These are phyloP conservation scores for Coccomyxa subellipsoidea DNA, from an alignment of 163 green algal species.

Conservation along the genomic window DNA sequence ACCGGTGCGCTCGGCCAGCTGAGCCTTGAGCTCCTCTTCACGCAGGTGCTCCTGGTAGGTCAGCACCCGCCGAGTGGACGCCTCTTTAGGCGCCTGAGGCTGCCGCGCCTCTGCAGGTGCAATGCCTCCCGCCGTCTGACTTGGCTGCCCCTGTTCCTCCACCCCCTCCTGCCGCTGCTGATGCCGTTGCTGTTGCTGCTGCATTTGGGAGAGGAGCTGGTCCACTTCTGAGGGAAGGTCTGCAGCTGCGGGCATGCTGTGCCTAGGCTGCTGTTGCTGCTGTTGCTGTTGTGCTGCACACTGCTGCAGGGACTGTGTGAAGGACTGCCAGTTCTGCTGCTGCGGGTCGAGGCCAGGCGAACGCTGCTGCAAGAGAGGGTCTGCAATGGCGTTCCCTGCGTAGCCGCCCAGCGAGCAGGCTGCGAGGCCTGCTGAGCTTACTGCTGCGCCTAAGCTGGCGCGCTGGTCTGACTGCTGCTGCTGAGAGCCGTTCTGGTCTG, in stretches of 20 bases:
- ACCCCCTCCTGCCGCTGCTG: not conserved
- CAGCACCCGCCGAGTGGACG: not conserved
- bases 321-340: conserved; percentile 14
- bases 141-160: not conserved
- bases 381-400: not conserved
- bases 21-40: not conserved
- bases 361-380: not conserved
- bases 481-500: not conserved
- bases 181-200: not conserved
- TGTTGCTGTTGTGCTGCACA: not conserved
- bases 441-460: not conserved
- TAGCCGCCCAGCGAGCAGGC: not conserved
- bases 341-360: conserved; percentile 8
- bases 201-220: too few relatives aligned
- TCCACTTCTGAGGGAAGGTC: not conserved
- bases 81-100: not conserved
- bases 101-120: not conserved
- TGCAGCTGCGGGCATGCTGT: not conserved
- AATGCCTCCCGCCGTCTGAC: not conserved
- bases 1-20: not conserved
- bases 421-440: not conserved
- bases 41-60: not conserved
- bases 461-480: not conserved
- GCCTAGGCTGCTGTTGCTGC: not conserved
- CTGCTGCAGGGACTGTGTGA: not conserved